These are phyloP conservation scores for Metarhizium sp. DNA, from an alignment of 2,329 filamentous ascomycete species.

Conservation along the genomic window DNA sequence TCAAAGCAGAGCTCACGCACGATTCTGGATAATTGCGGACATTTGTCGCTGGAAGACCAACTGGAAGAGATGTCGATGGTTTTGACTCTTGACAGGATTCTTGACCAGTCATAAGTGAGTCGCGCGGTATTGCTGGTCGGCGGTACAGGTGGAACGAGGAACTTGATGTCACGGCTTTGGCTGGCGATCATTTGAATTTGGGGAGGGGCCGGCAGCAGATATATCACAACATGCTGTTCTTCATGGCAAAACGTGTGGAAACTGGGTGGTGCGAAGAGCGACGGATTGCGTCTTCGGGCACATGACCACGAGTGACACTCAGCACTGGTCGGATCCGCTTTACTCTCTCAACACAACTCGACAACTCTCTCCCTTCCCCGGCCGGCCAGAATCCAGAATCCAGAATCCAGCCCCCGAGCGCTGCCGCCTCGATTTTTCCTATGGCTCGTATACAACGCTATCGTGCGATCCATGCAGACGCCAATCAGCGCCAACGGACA, in stretches of 20 bases:
- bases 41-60: conserved; percentile 19
- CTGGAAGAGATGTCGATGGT: not conserved
- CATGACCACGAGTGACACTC: too few relatives aligned
- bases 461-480: not conserved
- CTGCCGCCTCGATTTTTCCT: too few relatives aligned
- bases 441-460: too few relatives aligned
- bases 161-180: not conserved
- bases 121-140: not conserved
- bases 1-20: conserved; percentile 13
- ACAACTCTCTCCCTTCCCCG: too few relatives aligned
- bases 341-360: too few relatives aligned
- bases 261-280: too few relatives aligned
- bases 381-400: too few relatives aligned
- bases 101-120: not conserved
- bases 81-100: not conserved
- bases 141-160: not conserved
- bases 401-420: too few relatives aligned
- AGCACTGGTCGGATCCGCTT: too few relatives aligned
- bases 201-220: not conserved
- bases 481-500: not conserved
- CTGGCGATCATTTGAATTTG: not conserved
- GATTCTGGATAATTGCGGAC: conserved; percentile 14
- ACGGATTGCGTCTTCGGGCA: too few relatives aligned
- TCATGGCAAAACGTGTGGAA: too few relatives aligned
- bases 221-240: too few relatives aligned